Conservation (phyloP, 2,329 filamentous ascomycete genomes). For the Aspergillus neoniger region DNA sequence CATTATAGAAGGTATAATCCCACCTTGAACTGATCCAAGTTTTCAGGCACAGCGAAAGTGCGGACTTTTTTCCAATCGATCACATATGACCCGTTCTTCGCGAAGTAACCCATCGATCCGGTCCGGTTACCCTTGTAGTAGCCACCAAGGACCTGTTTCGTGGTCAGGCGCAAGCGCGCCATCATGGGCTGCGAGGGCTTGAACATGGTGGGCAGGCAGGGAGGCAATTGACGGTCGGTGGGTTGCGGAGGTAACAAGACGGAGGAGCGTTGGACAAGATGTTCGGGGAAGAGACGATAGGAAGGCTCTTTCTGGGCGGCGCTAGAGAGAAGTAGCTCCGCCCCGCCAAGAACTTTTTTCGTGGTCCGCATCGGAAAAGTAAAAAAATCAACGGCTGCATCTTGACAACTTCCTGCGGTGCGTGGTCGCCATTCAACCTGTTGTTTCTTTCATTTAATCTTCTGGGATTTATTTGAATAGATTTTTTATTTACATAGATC, state of each 20-base stretch:
- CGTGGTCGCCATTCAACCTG: constrained; percentile 8
- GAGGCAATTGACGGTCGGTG: not conserved
- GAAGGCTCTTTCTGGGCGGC: constrained; percentile 28
- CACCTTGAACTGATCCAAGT: constrained; percentile 72
- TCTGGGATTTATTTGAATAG: constrained; percentile 3
- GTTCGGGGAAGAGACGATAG: constrained; percentile 18
- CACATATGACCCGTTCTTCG: constrained; percentile 60
- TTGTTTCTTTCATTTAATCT: constrained; percentile 1
- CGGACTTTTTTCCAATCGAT: constrained; percentile 87
- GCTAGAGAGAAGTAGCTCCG: constrained; percentile 24
- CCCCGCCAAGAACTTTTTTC: constrained; percentile 39
- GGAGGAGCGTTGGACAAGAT: not conserved
- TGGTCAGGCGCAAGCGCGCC: constrained; percentile 78
- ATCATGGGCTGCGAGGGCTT: constrained; percentile 57
- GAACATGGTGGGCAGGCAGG: constrained; percentile 36
- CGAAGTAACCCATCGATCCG: constrained; percentile 84
- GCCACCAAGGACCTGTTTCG: constrained; percentile 88
- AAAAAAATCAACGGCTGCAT: constrained; percentile 25
- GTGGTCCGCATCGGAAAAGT: constrained; percentile 26
- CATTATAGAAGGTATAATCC: not conserved
- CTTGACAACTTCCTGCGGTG: constrained; percentile 11
- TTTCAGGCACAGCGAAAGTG: constrained; percentile 79
- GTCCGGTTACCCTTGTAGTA: constrained; percentile 97
- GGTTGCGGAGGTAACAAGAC: constrained; percentile 5
- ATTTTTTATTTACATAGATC: not conserved